Base-by-base conservation (phyloP, 2,329 filamentous ascomycete species). In the Penicillium sp. region DNA sequence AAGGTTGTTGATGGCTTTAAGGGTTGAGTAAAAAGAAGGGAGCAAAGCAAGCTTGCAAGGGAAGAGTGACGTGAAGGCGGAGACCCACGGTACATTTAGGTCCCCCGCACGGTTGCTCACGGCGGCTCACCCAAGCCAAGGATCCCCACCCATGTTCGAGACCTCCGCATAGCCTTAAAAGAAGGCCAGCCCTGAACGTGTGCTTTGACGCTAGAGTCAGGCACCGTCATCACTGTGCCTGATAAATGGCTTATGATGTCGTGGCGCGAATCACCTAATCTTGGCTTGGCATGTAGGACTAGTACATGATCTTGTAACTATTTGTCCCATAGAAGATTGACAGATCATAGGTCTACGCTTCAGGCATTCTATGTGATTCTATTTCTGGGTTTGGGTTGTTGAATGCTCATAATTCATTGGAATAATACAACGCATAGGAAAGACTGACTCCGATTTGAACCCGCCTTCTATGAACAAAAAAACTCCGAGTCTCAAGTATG, bases 401-500 rank as follows among this genome's bases (percentile, higher is more conserved):
- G 18, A n/a, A 35, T 29, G 9, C 19, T 50, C 29, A 30, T 49
- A 11, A 35, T 39, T 37, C 43, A 40, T 50, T 38, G 19, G 29
- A 22, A 14, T 14, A 40, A 14, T 38, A 38, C 19, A 36, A 29
- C 30, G 14, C 39, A 39, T 25, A 38, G 39, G 51, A 38, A 60
- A 62, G 48, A 58, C 46, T 25, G 42, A 57, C 42, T 52, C 54
- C 52, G 46, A 37, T 43, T 49, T 16, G 33, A 51, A 51, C 46
- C 47, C 48, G 53, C 14, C 30, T 29, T 56, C 49, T 57, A 57
- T 56, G 50, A 45, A 55, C 48, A 56, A 33, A 5, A 5, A 31
- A 44, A 53, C 41, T 46, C 47, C 52, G 54, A 52, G 54, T 43
- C 47, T 56, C 50, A 40, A 54, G 47, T 46, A 13, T 50, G 38